These are phyloP conservation scores for Apostasia shenzhenica DNA, from an alignment of 106 monocot species.

Conservation along the genomic window DNA sequence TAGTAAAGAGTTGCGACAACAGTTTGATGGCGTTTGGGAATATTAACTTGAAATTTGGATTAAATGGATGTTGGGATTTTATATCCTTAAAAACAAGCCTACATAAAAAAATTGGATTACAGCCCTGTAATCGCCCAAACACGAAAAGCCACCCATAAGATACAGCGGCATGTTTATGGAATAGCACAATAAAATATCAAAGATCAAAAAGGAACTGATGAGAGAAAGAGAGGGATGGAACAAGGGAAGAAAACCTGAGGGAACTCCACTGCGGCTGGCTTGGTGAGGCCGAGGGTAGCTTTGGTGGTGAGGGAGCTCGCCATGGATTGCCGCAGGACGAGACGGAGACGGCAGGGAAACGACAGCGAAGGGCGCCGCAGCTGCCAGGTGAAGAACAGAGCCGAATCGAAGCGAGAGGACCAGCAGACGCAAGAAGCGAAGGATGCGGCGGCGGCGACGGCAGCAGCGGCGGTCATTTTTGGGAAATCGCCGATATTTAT, in stretches of 20 bases:
- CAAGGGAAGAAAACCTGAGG: not conserved
- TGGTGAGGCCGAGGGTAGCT: slow-evolving; percentile 3
- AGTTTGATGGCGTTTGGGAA: no score
- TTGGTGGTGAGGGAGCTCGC: not conserved
- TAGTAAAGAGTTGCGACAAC: no score
- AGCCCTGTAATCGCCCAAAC: no score
- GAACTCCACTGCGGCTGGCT: not conserved
- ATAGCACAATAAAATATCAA: not conserved
- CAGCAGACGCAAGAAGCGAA: not conserved
- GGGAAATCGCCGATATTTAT: not conserved
- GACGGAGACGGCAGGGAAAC: not conserved
- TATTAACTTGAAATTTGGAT: no score
- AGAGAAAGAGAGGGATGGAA: no score
- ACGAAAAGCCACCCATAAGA: no score
- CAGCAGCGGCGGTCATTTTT: not conserved
- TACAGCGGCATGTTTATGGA: no score
- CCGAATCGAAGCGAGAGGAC: slow-evolving; percentile 4
- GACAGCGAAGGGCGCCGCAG: not conserved
- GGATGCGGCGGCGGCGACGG: not conserved
- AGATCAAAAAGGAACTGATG: no score
- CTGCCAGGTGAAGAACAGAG: not conserved
- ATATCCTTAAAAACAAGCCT: no score
- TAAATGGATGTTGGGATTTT: no score
- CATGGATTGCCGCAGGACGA: not conserved
- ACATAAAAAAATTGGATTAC: no score